A percentile compares a stretch with the other conserved stretches of the same genome.
These are phyloP conservation scores for Irpex rosettiformis DNA, from an alignment of 1,284 basidiomycete genomes.

Conservation along the genomic window DNA sequence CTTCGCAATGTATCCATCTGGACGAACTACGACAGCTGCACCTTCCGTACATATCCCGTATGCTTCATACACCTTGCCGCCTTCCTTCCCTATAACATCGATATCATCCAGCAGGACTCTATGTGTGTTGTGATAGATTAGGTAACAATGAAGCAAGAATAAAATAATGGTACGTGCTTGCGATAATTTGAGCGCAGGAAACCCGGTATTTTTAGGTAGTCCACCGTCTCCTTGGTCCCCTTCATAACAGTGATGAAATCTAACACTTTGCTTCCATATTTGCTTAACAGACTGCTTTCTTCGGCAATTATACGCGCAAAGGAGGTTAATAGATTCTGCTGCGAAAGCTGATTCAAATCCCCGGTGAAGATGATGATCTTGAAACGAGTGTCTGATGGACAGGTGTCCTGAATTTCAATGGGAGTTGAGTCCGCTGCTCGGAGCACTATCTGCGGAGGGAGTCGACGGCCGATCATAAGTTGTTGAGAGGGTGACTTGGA, in stretches of 20 bases:
- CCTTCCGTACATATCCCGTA: not conserved
- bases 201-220: conserved; percentile 21
- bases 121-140: not conserved
- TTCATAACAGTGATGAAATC: not conserved
- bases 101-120: not conserved
- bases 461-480: not conserved
- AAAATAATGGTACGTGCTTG: conserved; percentile 13
- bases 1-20: not conserved
- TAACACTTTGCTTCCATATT: not conserved
- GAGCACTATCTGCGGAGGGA: conserved; percentile 1
- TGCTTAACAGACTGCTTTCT: not conserved
- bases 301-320: not conserved
- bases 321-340: not conserved
- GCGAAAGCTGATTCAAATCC: not conserved
- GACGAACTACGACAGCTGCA: not conserved
- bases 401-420: conserved; percentile 14
- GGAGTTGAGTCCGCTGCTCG: conserved; percentile 2
- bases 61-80: not conserved
- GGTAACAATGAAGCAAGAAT: not conserved
- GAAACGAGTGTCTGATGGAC: conserved; percentile 8
- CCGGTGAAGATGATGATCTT: conserved; percentile 11
- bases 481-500: not conserved
- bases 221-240: conserved; percentile 13
- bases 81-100: not conserved
- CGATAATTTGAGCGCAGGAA: conserved; percentile 22